Evolutionary conservation across 2,329 filamentous ascomycete genomes (phyloP), one percentile per base, ranked within the genome.

Genomic region (Alternaria panax): DNA sequence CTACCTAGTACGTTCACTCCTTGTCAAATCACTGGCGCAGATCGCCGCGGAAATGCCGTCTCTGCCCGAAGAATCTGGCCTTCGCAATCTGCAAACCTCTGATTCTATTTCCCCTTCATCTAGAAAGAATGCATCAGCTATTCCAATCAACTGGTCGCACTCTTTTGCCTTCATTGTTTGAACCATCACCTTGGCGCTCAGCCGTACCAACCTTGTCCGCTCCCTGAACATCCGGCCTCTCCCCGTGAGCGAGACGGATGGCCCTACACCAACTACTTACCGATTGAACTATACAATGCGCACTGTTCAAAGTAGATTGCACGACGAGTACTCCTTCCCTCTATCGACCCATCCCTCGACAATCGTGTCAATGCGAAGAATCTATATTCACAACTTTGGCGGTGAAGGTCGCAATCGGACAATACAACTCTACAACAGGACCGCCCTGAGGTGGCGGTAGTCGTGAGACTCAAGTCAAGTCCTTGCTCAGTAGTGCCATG

Each of bases 1-100:
- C 28, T 28, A 42, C 28, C 34, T 48, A 47, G 28, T 54, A 48
- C 43, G 18, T 59, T 59, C 51, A 55, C 46, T 48, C 57, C 51
- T 46, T 59, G 57, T 18, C 25, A 24, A 22, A 51, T 53, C 32
- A 45, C 40, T 45, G 14, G 18, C 51, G 52, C 46, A 46, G 46
- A 59, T 56, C 46, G 27, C 40, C 54, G 50, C 32, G 32, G n/a
- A 36, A 51, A 41, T 41, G 30, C 46, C 53, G 22, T 46, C 12
- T 22, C 40, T 40, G 32, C 20, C 45, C 57, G 25, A 41, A 25
- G 43, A n/a, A 43, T 36, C 25, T 32, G 20, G 14, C 12, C 7
- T 52, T 5, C 24, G 9, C 12, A 32, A 46, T 43, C 28, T 22
- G 34, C 27, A 51, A 30, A n/a, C 24, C 38, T 11, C 27, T 28